Base-by-base conservation (phyloP, 1,284 basidiomycete genomes). In the Microbotryum intermedium region DNA sequence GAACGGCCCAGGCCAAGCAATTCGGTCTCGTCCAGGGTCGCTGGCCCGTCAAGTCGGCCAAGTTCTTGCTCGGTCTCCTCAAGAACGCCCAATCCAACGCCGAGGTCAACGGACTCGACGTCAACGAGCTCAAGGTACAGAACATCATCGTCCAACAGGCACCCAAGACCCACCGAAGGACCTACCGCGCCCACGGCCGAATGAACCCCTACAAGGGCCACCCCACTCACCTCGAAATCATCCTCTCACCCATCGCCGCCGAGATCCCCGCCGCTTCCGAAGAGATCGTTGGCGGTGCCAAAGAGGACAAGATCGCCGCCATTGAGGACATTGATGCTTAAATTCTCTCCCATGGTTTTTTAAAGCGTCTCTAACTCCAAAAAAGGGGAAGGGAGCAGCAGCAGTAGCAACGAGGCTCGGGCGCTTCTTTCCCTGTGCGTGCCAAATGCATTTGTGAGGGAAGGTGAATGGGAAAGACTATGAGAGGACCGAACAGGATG, bases 21-120 rank as follows among this genome's bases (percentile, higher is more conserved):
- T 60, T 61, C 62, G 67, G 67, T 57, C 64, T 68, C 57, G 67
- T 68, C 51, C 67, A 68, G 62, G 76, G 95, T 86, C 95, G 95
- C 76, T 98, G 95, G 95, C 95, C 95, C 76, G 92, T 92, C 81
- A 98, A 99, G 82, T 97, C 45, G 64, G 86, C 97, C 79, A 87
- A 88, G 78, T 97, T 93, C 83, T 85, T 99, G 75, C 83, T 87
- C 69, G 85, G 88, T 70, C 84, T 99, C 61, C 80, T 99, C 72
- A 98, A 98, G 84, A 99, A 98, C 79, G 95, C 95, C 57, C 94
- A 98, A 78, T 87, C 95, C 71, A 99, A 99, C 78, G 95, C 95
- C 67, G 94, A 97, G 73, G 91, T 90, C 72, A 99, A 98, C 83
- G 91, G 87, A 77, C 81, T 99, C 66, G 88, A 92, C 61, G 80